These are phyloP conservation scores for Aspergillus wentii DNA, from an alignment of 495 filamentous ascomycete genomes.

Conservation along the genomic window DNA sequence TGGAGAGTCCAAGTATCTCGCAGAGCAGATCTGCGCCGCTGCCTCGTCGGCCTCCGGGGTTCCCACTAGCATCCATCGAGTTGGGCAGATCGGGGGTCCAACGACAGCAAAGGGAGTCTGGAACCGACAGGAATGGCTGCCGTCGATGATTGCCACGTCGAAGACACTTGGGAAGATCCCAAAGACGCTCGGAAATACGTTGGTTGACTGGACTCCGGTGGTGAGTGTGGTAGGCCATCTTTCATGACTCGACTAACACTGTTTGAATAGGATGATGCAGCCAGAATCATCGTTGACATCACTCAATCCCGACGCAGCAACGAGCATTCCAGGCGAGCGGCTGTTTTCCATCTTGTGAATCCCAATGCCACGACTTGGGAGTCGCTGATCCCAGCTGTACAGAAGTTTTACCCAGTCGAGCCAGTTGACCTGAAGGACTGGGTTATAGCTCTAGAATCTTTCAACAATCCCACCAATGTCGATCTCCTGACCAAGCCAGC, in stretches of 20 bases:
- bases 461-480: neutral
- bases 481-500: constrained; percentile 9
- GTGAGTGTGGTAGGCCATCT: constrained; percentile 10
- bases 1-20: constrained; percentile 51
- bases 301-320: constrained; percentile 3
- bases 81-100: constrained; percentile 57
- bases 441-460: constrained; percentile 6
- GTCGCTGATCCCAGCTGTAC: constrained; percentile 6
- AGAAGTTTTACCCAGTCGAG: neutral
- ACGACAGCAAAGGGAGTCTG: constrained; percentile 20
- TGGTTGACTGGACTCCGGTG: constrained; percentile 22
- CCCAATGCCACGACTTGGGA: constrained; percentile 11
- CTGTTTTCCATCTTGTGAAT: constrained; percentile 20
- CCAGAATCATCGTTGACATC: constrained; percentile 10
- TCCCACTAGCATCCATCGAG: constrained; percentile 43
- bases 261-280: constrained; percentile 9
- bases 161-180: constrained; percentile 20
- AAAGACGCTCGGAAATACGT: constrained; percentile 8
- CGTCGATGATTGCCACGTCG: constrained; percentile 29
- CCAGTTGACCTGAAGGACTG: constrained; percentile 11
- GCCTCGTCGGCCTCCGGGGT: constrained; percentile 34
- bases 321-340: neutral
- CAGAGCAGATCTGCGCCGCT: constrained; percentile 47
- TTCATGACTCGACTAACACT: neutral
- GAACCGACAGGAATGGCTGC: constrained; percentile 35